Conservation (phyloP, 768 basidiomycete genomes). For the Suillus lakei region DNA sequence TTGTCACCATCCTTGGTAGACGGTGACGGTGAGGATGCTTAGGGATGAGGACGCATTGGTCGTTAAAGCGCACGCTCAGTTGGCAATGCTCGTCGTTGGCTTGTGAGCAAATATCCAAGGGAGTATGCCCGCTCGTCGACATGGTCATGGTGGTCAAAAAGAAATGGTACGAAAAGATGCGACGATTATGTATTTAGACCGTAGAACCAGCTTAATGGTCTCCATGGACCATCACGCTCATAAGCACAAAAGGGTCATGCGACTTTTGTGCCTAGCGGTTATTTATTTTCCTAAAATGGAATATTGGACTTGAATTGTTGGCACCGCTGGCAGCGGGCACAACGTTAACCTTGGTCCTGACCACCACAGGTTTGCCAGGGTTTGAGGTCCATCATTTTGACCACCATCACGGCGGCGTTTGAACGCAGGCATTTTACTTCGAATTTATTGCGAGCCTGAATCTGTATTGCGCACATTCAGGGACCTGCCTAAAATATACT, state of each 20-base stretch:
- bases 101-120: not conserved
- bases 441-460: not conserved
- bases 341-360: not conserved
- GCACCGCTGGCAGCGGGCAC: not conserved
- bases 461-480: not conserved
- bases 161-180: not conserved
- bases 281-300: not conserved
- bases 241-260: conserved; percentile 1
- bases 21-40: conserved; percentile 47
- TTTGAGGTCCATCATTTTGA: not conserved
- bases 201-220: not conserved
- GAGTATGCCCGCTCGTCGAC: not conserved
- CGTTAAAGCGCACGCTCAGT: conserved; percentile 66
- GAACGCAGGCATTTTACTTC: not conserved
- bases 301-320: not conserved
- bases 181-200: conserved; percentile 1
- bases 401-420: not conserved
- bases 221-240: not conserved
- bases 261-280: conserved; percentile 2
- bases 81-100: conserved; percentile 22
- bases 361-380: not conserved
- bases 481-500: not conserved
- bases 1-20: conserved; percentile 59
- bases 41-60: conserved; percentile 78
- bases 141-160: conserved; percentile 4